These are phyloP conservation scores for Melastoma candidum DNA, from an alignment of 441 rosid genomes.

Conservation along the genomic window DNA sequence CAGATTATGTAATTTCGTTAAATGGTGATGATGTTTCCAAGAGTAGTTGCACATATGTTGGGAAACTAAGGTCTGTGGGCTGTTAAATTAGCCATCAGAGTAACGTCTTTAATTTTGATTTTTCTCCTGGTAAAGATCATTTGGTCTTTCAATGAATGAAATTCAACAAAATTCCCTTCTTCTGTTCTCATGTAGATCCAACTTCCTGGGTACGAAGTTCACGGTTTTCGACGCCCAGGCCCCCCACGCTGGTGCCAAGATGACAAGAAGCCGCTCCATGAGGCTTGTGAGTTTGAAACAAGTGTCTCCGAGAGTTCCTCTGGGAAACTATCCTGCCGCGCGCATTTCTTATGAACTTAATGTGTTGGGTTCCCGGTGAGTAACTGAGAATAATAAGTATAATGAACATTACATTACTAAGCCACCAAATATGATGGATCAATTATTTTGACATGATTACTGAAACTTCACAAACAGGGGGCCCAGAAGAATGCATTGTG, in stretches of 20 bases:
- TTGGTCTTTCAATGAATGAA: neutral
- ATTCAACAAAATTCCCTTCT: neutral
- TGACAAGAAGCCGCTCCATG: constrained; percentile 11
- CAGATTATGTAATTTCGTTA: constrained; percentile 14
- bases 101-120: neutral
- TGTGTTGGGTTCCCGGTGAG: constrained; percentile 9
- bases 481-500: constrained; percentile 18
- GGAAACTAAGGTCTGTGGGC: constrained; percentile 13
- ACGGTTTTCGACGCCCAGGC: constrained; percentile 15
- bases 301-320: constrained; percentile 13
- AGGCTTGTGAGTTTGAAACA: constrained; percentile 14
- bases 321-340: constrained; percentile 12
- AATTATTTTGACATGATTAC: neutral
- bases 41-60: constrained; percentile 14
- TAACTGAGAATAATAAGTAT: too few species aligned
- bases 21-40: constrained; percentile 14
- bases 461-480: constrained; percentile 5
- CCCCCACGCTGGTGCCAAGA: constrained; percentile 15
- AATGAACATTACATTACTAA: neutral
- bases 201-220: constrained; percentile 17
- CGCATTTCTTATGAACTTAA: constrained; percentile 14
- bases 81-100: neutral
- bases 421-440: neutral
- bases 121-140: neutral
- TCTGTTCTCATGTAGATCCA: constrained; percentile 8